A percentile compares a stretch with the other conserved stretches of the same genome.
These are phyloP conservation scores for Ostreobium quekettii DNA, from an alignment of 139 green algal genomes.

Conservation along the genomic window DNA sequence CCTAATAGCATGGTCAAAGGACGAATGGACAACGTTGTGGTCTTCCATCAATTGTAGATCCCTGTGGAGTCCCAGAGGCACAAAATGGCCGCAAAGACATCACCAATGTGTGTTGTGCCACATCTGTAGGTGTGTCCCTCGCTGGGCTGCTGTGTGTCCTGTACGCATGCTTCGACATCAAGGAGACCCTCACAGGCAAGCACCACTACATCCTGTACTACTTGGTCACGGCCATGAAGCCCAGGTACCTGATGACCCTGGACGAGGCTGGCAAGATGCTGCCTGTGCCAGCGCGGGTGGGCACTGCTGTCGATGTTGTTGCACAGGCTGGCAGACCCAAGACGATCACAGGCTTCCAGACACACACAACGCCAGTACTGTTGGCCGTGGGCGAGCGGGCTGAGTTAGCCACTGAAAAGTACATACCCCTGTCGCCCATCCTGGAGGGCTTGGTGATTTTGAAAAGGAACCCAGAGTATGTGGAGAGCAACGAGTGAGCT, in stretches of 20 bases:
- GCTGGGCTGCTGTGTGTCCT: conserved; percentile 75
- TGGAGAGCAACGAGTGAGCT: conserved; percentile 54
- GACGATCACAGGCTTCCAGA: conserved; percentile 76
- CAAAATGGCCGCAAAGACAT: too few relatives aligned
- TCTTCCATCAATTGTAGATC: too few relatives aligned
- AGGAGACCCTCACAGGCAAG: conserved; percentile 72
- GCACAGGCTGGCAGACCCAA: conserved; percentile 95
- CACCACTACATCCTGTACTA: conserved; percentile 90
- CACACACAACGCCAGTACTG: conserved; percentile 68
- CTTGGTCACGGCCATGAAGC: conserved; percentile 79
- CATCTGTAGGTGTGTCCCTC: conserved; percentile 56
- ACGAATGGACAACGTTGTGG: too few relatives aligned
- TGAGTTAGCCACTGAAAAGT: conserved; percentile 94
- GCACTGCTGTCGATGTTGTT: conserved; percentile 92
- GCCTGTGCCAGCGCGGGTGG: conserved; percentile 79
- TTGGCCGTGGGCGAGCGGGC: conserved; percentile 83
- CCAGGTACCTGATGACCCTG: conserved; percentile 94
- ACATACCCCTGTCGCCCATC: conserved; percentile 65
- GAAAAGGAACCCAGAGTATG: conserved; percentile 89
- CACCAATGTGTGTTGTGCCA: too few relatives aligned
- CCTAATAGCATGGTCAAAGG: too few relatives aligned
- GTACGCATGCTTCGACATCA: conserved; percentile 64
- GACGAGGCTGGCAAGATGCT: conserved; percentile 79
- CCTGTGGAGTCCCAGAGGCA: too few relatives aligned
- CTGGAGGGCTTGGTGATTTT: conserved; percentile 94